Evolutionary conservation across 495 filamentous ascomycete species (phyloP).

Genomic region (Entonaema liquescens): DNA sequence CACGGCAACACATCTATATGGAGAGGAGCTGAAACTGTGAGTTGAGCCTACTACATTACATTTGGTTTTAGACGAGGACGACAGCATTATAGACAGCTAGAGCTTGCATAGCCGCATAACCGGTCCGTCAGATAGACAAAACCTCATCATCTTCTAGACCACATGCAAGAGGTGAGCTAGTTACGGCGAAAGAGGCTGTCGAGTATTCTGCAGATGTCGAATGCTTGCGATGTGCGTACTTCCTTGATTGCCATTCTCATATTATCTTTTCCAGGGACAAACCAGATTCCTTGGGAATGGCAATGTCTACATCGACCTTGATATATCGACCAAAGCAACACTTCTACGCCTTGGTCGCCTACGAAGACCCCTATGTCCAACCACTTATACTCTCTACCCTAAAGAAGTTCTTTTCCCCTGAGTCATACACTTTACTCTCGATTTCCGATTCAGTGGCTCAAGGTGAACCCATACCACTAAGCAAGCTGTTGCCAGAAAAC

Average conservation of each 20-base stretch:
- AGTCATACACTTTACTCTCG: constrained; percentile 46
- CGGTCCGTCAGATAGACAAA: constrained; percentile 35
- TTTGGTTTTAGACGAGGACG: constrained; percentile 37
- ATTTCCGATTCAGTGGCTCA: constrained; percentile 25
- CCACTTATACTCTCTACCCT: constrained; percentile 80
- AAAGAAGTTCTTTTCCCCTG: constrained; percentile 62
- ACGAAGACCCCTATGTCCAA: constrained; percentile 87
- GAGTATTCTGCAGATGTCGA: constrained; percentile 21
- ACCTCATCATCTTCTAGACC: constrained; percentile 34
- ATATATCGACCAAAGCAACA: constrained; percentile 43
- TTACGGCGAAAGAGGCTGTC: constrained; percentile 44
- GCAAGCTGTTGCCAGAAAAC: constrained; percentile 44
- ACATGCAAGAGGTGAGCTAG: constrained; percentile 32
- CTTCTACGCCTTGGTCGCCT: constrained; percentile 82
- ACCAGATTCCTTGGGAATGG: constrained; percentile 18
- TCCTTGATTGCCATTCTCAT: constrained; percentile 35
- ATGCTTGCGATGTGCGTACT: constrained; percentile 14
- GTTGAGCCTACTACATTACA: constrained; percentile 58
- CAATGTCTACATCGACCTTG: constrained; percentile 35
- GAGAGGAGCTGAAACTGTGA: constrained; percentile 89
- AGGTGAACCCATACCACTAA: constrained; percentile 46
- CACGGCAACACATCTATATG: constrained; percentile 64
- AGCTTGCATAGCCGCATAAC: constrained; percentile 23
- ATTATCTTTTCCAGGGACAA: constrained; percentile 34
- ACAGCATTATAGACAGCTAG: constrained; percentile 37